These are phyloP conservation scores for Perilla frutescens DNA, from an alignment of 257 asterid species.

Conservation along the genomic window DNA sequence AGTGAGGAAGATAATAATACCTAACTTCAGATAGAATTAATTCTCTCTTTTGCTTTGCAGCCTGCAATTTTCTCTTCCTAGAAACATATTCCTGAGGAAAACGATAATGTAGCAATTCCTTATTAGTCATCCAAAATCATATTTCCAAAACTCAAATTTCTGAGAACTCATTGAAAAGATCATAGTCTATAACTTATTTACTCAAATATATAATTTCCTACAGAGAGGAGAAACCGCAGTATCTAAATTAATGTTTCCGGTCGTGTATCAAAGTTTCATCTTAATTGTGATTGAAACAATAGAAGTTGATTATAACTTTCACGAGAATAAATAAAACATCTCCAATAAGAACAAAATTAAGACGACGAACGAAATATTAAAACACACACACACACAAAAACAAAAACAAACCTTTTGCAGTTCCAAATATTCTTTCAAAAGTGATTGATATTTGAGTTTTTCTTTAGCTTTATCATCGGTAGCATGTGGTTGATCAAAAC, in stretches of 20 bases:
- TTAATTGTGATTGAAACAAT: not conserved
- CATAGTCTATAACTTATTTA: not conserved
- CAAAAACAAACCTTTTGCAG: constrained; percentile 55
- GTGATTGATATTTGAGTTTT: constrained; percentile 50
- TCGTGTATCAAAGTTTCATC: not conserved
- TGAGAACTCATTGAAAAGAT: not conserved
- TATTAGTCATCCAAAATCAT: not conserved
- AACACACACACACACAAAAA: too few relatives aligned
- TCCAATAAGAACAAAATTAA: not conserved
- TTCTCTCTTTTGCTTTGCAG: constrained; percentile 50
- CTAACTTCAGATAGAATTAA: constrained; percentile 49
- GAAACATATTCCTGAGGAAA: constrained; percentile 52
- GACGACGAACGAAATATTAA: not conserved
- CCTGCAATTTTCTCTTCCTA: constrained; percentile 58
- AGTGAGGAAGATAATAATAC: constrained; percentile 32
- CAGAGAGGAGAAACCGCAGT: not conserved
- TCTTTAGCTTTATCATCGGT: constrained; percentile 39
- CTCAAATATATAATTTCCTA: too few relatives aligned
- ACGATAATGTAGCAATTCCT: not conserved
- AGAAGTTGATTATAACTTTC: not conserved
- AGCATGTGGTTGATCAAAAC: constrained; percentile 35
- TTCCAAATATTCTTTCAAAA: constrained; percentile 53
- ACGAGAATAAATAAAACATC: not conserved
- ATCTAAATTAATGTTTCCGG: not conserved
- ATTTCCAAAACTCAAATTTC: not conserved